Base-by-base conservation (phyloP, 2,329 filamentous ascomycete genomes). In the Curvularia spicifera region DNA sequence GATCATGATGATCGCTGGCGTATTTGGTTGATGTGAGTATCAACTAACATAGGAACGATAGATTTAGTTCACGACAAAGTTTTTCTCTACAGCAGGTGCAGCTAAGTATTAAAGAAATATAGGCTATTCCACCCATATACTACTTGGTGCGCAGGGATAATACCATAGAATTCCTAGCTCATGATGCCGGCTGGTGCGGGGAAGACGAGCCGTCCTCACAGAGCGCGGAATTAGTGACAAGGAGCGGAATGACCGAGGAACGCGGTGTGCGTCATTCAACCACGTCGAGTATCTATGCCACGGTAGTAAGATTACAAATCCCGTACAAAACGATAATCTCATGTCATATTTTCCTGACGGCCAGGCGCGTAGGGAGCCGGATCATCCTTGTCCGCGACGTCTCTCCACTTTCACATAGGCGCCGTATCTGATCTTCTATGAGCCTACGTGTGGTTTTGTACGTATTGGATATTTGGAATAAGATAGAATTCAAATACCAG, bases 1-100 rank as follows among this genome's bases (percentile, higher is more conserved):
- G 28, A 73, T 74, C 72, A 76, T 75, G 4, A 46, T 60, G 45
- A 43, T 44, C 22, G 22, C 22, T 31, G 46, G 50, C 31, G 12
- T 46, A 43, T 40, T 10, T n/a, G 24, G 5, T 52, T 28, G 54
- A 6, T 20, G 37, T 20, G 39, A 8, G 26, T 48, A 22, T 12
- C 22, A 29, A 42, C 7, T 15, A 9, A 29, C 13, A 45, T 29
- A 18, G 24, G 40, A 13, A 51, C 5, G 39, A 20, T 50, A 8
- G 15, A 6, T 29, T 15, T 42, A 4, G 5, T 24, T 13, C 5
- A 9, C 37, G 9, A 33, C 24, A 43, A 12, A 7, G 33, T 35
- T 5, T 37, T 37, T 4, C 10, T 5, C 7, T 8, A 31, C 15
- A 22, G 20, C 5, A 29, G 3, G 6, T 9, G 5, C 15, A 15